Evolutionary conservation across 805 yeast genomes (phyloP).

Genomic region (Ogataea henricii): DNA sequence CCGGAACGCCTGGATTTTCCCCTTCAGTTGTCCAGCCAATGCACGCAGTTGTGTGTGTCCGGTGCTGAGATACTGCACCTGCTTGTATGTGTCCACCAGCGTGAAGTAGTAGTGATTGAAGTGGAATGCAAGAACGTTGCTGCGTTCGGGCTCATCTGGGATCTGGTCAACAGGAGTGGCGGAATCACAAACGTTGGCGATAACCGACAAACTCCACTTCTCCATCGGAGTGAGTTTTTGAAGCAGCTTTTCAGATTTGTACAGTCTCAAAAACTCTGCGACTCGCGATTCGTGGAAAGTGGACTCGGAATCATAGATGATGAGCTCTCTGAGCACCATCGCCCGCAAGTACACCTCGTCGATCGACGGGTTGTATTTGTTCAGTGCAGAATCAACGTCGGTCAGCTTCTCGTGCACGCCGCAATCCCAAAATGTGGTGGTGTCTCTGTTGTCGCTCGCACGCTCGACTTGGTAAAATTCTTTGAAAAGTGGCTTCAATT

Average conservation of each 20-base stretch:
- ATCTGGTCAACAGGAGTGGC: background rate
- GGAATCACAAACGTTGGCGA: constrained; percentile 16
- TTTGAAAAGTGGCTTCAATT: constrained; percentile 18
- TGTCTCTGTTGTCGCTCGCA: constrained; percentile 62
- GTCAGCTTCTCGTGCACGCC: constrained; percentile 39
- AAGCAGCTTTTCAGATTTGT: background rate
- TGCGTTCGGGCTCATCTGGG: constrained; percentile 18
- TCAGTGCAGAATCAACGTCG: constrained; percentile 20
- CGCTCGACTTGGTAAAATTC: constrained; percentile 27
- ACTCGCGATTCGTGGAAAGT: constrained; percentile 28
- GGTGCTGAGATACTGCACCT: constrained; percentile 17
- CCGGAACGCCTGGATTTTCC: constrained; percentile 14
- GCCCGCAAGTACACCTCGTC: constrained; percentile 38
- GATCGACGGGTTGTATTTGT: constrained; percentile 28
- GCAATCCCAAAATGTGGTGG: constrained; percentile 52
- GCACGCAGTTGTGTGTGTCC: background rate
- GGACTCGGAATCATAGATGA: constrained; percentile 37
- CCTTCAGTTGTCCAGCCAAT: constrained; percentile 2
- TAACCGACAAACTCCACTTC: constrained; percentile 34
- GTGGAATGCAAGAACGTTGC: constrained; percentile 18
- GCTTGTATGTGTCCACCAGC: constrained; percentile 25
- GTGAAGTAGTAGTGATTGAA: constrained; percentile 28
- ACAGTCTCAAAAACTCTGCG: constrained; percentile 15
- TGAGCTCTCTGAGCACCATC: constrained; percentile 41
- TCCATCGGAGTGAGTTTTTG: constrained; percentile 39